Evolutionary conservation across 2,329 filamentous ascomycete species (phyloP), one percentile per base, ranked within the genome.

Genomic region (Lasiodiplodia gonubiensis): DNA sequence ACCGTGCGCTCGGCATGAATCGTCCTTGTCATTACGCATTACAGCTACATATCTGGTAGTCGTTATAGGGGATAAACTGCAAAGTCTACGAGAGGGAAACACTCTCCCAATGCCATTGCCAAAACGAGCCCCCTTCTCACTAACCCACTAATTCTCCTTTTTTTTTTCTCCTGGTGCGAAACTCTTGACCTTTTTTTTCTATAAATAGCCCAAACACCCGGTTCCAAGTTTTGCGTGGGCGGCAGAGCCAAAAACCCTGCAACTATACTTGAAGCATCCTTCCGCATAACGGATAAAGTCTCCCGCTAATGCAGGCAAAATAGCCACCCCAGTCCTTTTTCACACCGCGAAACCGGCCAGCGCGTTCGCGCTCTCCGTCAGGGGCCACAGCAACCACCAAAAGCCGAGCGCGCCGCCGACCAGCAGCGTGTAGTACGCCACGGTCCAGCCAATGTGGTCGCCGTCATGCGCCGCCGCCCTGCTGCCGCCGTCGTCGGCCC

Each of bases 381-480:
- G 81, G 1, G 84, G 80, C 83, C 91, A 94, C 59, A 98, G 75
- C 61, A 86, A 83, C 72, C 78, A 84, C 78, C 89, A 93, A 83
- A 95, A 99, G 2, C 84, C 82, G 53, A 88, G 78, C 1, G 90
- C 88, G 1, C 95, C 95, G 0, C 79, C 83, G 1, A 95, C 81
- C 2, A 98, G 84, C 53, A 97, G 78, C 2, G 86, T 67, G 76
- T 98, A 98, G 77, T 98, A 98, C 1, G 86, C 82, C 3, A 91
- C 78, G 0, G 92, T 94, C 92, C 92, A 97, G 2, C 74, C 76
- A 35, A 86, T 73, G 25, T 79, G 80, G 21, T 70, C 75, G 35
- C 75, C 37, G 10, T 11, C 69, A 16, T 72, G 70, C 37, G 74
- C 70, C 27, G 68, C 64, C 8, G 67, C 70, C 16, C 35, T 11